These are phyloP conservation scores for Epicoccum sorghinum DNA, from an alignment of 2,329 filamentous ascomycete genomes.

Conservation along the genomic window DNA sequence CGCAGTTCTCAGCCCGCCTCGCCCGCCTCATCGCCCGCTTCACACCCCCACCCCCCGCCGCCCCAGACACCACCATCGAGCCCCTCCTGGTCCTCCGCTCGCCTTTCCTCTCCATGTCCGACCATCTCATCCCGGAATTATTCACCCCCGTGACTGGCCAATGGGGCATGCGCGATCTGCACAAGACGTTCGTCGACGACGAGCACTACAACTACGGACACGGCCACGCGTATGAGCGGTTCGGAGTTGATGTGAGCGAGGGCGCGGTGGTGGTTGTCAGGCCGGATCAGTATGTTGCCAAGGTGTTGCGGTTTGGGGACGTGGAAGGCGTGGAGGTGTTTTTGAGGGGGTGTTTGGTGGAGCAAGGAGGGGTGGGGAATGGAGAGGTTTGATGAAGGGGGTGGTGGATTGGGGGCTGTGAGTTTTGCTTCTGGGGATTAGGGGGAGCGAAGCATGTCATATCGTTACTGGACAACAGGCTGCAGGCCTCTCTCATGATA, in stretches of 20 bases:
- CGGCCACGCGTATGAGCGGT: conserved; percentile 63
- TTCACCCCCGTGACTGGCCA: conserved; percentile 64
- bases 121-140: conserved; percentile 59
- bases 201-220: conserved; percentile 62
- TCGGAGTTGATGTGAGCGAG: conserved; percentile 54
- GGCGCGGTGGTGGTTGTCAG: conserved; percentile 59
- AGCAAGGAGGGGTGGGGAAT: not conserved
- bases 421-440: too few species aligned
- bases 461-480: too few species aligned
- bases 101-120: conserved; percentile 56
- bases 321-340: conserved; percentile 17
- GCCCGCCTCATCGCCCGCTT: conserved; percentile 47
- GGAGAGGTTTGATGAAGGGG: too few species aligned
- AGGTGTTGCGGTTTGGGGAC: conserved; percentile 18
- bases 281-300: conserved; percentile 63
- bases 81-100: conserved; percentile 60
- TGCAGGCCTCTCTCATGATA: too few species aligned
- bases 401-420: too few species aligned
- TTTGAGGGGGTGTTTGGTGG: conserved; percentile 21
- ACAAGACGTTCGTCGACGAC: conserved; percentile 67
- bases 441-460: too few species aligned
- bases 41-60: conserved; percentile 52
- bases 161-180: conserved; percentile 62
- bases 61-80: conserved; percentile 64
- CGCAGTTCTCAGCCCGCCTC: conserved; percentile 29